A percentile compares a stretch with the other conserved stretches of the same genome.
Conservation (phyloP, 805 yeast species). For the Candida sanyiensis region DNA sequence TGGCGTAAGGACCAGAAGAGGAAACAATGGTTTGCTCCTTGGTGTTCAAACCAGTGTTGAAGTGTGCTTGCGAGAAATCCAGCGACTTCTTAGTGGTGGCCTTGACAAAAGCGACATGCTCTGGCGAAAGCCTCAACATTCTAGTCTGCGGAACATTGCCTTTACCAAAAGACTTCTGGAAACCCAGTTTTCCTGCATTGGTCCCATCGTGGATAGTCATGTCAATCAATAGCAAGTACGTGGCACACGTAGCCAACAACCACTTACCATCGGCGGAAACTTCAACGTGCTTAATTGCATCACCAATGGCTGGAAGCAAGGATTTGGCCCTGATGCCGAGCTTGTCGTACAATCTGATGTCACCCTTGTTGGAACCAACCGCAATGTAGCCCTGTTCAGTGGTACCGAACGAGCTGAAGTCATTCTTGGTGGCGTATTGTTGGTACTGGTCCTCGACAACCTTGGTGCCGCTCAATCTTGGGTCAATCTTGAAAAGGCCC, state of each 20-base stretch:
- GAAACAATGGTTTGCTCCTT: constrained; percentile 70
- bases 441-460: constrained; percentile 53
- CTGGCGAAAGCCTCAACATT: constrained; percentile 62
- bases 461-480: constrained; percentile 56
- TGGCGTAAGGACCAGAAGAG: constrained; percentile 75
- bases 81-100: constrained; percentile 43
- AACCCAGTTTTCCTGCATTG: constrained; percentile 57
- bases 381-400: constrained; percentile 73
- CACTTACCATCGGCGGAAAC: constrained; percentile 76
- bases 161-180: constrained; percentile 55
- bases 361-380: constrained; percentile 71
- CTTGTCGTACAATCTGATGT: constrained; percentile 64
- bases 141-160: constrained; percentile 65
- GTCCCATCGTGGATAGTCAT: constrained; percentile 55
- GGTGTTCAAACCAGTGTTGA: constrained; percentile 62
- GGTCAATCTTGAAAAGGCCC: constrained; percentile 73
- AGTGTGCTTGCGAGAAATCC: constrained; percentile 65
- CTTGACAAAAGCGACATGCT: constrained; percentile 60
- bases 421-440: constrained; percentile 40
- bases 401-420: constrained; percentile 38
- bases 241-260: constrained; percentile 73
- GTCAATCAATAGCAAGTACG: constrained; percentile 67
- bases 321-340: constrained; percentile 76
- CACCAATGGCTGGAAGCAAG: constrained; percentile 77
- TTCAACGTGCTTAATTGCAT: constrained; percentile 59